Evolutionary conservation across 2,329 filamentous ascomycete genomes (phyloP), one percentile per base, ranked within the genome.

Genomic region (Penicillium corylophilum): DNA sequence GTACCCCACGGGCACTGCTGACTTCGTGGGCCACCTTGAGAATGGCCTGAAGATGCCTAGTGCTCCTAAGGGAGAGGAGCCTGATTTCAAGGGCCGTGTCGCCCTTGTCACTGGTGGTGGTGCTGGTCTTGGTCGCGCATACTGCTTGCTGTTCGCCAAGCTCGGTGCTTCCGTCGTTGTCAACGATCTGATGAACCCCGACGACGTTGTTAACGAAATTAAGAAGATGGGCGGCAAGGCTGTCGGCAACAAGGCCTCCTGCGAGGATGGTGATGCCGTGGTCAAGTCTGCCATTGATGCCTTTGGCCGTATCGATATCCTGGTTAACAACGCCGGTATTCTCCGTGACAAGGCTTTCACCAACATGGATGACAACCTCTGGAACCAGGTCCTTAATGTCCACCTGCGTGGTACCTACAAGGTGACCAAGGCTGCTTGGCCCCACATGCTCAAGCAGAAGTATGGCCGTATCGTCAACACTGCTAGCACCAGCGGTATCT

Each of bases 291-390:
- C 93, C 50, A 95, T 99, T 66, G 93, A 97, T 69, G 86, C 88
- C 36, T 97, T 89, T 71, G 94, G 94, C 64, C 89, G 94, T 64
- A 83, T 99, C 64, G 94, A 99, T 70, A 92, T 99, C 57, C 75
- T 99, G 59, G 82, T 99, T 79, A 99, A 99, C 85, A 99, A 99
- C 69, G 94, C 94, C 47, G 94, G 94, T 68, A 99, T 99, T 64
- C 85, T 99, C 48, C 87, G 94, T 44, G 94, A 99, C 80, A 97
- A 96, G 84, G 92, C 94, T 36, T 99, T 99, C 74, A 82, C 82
- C 74, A 97, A 97, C 80, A 96, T 99, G 93, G 89, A 92, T 54
- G 94, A 99, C 71, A 87, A 84, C 68, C 82, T 91, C 67, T 99
- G 94, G 92, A 86, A 96, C 66, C 83, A 89, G 50, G 92, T 99